phyloP scores from a whole-genome alignment of 768 basidiomycete species.

The Suillus brevipes region DNA sequence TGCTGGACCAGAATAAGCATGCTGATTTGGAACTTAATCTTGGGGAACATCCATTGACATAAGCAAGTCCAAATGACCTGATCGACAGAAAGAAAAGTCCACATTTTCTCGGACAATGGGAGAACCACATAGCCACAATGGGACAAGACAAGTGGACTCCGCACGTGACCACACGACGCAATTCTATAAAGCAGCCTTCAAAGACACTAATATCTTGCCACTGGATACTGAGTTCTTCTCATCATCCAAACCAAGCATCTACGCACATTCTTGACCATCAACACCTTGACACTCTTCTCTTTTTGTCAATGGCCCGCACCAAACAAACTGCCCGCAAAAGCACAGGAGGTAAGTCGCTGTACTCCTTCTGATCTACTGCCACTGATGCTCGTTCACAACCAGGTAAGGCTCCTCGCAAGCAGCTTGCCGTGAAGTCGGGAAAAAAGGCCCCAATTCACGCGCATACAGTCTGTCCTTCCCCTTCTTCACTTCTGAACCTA shows the following conservation, averaged over 20 bases:
- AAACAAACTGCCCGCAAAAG: conserved; percentile 80
- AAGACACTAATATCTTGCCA: background rate
- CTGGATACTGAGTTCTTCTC: no score
- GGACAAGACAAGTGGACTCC: background rate
- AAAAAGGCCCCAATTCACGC: conserved; percentile 47
- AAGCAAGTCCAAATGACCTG: background rate
- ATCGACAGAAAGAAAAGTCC: no score
- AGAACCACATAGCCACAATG: background rate
- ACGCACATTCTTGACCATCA: background rate
- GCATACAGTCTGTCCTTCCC: conserved; percentile 38
- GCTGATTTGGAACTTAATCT: background rate
- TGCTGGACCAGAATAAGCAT: background rate
- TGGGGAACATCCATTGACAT: background rate
- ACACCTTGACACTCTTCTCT: background rate
- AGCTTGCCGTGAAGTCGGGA: conserved; percentile 63
- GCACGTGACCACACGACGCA: background rate
- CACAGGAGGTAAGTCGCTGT: conserved; percentile 55
- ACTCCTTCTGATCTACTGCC: background rate
- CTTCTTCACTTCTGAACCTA: conserved; percentile 9
- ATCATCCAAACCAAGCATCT: background rate
- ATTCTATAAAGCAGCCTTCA: conserved; percentile 1
- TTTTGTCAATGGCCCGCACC: conserved; percentile 61
- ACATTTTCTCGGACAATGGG: background rate
- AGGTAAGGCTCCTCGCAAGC: conserved; percentile 71
- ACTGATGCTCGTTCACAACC: background rate